Conservation (phyloP, 768 basidiomycete species). For the Mycena capillaripes region DNA sequence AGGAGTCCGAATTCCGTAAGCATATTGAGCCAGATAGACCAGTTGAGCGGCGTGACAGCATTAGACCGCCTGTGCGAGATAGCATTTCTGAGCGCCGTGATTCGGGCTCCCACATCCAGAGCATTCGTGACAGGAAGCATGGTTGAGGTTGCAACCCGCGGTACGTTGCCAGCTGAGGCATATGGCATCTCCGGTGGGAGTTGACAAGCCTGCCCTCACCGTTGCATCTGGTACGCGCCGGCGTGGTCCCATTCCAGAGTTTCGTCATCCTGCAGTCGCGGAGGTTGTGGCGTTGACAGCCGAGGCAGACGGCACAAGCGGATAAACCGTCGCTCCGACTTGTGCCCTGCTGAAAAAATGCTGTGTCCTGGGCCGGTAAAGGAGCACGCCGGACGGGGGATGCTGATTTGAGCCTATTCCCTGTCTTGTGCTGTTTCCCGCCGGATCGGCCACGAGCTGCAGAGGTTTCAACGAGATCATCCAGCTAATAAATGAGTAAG, state of each 20-base stretch:
- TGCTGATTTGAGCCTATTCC: neutral
- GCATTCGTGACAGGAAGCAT: constrained; percentile 38
- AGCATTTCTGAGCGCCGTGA: constrained; percentile 44
- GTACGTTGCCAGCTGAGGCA: constrained; percentile 1
- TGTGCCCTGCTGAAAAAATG: constrained; percentile 12
- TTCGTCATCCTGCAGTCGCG: neutral
- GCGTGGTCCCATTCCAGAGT: neutral
- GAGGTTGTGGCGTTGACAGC: constrained; percentile 6
- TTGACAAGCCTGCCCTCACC: neutral
- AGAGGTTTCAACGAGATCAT: neutral
- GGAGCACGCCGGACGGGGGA: neutral
- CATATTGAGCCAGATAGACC: constrained; percentile 30
- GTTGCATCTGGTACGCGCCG: neutral
- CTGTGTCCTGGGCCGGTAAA: neutral
- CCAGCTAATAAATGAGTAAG: neutral
- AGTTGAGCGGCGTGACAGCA: constrained; percentile 34
- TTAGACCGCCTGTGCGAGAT: constrained; percentile 39
- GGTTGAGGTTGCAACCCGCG: neutral
- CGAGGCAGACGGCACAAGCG: constrained; percentile 15
- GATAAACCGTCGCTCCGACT: neutral
- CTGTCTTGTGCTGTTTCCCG: neutral
- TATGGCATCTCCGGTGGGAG: neutral
- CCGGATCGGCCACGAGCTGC: neutral
- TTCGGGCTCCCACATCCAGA: no score
- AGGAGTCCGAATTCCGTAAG: constrained; percentile 29